A percentile compares a stretch with the other conserved stretches of the same genome.
These are phyloP conservation scores for Pulveroboletus sp. DNA, from an alignment of 768 basidiomycete species.

Conservation along the genomic window DNA sequence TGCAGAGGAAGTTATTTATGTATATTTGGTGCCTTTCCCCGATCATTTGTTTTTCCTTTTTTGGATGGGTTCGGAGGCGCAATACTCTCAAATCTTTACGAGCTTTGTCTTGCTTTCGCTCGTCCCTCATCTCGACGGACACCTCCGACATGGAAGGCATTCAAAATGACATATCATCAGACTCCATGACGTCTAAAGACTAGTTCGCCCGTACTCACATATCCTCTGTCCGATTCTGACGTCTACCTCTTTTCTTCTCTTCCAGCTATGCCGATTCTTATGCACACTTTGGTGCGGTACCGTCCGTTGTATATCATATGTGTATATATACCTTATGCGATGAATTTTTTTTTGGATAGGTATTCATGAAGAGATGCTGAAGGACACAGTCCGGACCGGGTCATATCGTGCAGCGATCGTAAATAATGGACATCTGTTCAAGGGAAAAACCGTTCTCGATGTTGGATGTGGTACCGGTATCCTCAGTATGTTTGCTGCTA, in stretches of 20 bases:
- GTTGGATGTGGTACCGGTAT: constrained; percentile 99
- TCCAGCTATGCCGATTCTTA: constrained; percentile 92
- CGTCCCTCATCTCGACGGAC: too few species aligned
- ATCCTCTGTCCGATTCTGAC: constrained; percentile 35
- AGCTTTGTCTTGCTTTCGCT: background rate
- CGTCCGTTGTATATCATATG: background rate
- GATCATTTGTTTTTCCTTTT: constrained; percentile 12
- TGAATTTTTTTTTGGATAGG: constrained; percentile 41
- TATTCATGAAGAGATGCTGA: constrained; percentile 99
- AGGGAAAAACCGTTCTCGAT: constrained; percentile 94
- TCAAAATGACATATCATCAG: constrained; percentile 21
- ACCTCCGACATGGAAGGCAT: constrained; percentile 25
- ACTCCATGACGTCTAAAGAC: constrained; percentile 80
- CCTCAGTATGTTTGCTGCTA: constrained; percentile 95
- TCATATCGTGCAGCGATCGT: constrained; percentile 94
- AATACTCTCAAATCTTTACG: background rate
- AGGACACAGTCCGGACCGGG: constrained; percentile 91
- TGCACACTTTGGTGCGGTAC: constrained; percentile 78
- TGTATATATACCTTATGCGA: constrained; percentile 1
- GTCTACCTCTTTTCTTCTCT: constrained; percentile 20
- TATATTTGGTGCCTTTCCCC: constrained; percentile 8
- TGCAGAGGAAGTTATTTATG: constrained; percentile 6
- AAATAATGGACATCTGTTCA: constrained; percentile 93
- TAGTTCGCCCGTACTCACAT: constrained; percentile 57
- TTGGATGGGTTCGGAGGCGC: background rate